Conservation (phyloP, 306 rosid genomes). For the Cicer judaicum region DNA sequence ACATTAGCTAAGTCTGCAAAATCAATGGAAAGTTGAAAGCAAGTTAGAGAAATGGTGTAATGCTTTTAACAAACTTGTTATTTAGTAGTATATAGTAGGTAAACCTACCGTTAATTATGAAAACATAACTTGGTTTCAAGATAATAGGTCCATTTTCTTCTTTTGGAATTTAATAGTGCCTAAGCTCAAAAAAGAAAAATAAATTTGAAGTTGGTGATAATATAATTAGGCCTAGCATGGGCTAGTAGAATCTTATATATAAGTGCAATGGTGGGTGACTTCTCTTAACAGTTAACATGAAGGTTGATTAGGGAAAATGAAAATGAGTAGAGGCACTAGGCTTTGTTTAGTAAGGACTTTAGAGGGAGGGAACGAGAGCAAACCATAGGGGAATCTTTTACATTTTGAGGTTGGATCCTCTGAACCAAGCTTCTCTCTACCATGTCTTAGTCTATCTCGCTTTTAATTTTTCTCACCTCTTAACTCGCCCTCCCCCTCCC, state of each 20-base stretch:
- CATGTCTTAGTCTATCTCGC: too few species aligned
- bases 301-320: background rate
- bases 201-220: background rate
- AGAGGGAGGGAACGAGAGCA: too few species aligned
- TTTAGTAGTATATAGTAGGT: constrained; percentile 2
- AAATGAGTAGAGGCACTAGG: background rate
- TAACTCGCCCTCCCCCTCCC: too few species aligned
- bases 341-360: too few species aligned
- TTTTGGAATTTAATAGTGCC: background rate
- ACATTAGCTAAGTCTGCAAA: constrained; percentile 51
- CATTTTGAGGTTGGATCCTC: too few species aligned
- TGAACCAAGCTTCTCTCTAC: too few species aligned
- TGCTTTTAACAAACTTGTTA: constrained; percentile 18
- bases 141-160: background rate
- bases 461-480: too few species aligned
- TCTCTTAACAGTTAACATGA: background rate
- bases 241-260: background rate
- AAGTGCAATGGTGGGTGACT: background rate
- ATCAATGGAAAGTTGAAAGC: constrained; percentile 53
- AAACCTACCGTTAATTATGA: constrained; percentile 6
- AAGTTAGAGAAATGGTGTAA: constrained; percentile 44
- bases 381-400: too few species aligned
- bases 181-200: background rate
- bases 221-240: background rate
- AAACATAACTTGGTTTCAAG: constrained; percentile 2